Evolutionary conservation across 2,329 filamentous ascomycete species (phyloP).

Genomic region (Xylaria sp.): DNA sequence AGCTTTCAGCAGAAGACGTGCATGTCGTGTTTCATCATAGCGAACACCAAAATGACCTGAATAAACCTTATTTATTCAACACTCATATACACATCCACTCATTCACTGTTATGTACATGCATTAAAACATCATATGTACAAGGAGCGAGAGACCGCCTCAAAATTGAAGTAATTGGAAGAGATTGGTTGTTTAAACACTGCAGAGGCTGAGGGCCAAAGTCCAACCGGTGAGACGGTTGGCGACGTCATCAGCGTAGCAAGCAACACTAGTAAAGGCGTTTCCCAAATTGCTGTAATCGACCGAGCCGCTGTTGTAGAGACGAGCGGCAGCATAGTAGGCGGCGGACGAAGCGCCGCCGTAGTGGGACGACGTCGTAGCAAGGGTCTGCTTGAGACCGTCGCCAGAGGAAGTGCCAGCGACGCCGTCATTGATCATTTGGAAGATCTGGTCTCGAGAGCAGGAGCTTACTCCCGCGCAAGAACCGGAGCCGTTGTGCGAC

Average conservation of each 20-base stretch:
- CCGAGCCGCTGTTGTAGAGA: slow-evolving; percentile 61
- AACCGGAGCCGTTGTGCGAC: slow-evolving; percentile 50
- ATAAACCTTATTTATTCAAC: not conserved
- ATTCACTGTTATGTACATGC: not conserved
- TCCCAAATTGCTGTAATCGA: slow-evolving; percentile 52
- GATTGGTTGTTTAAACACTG: not conserved
- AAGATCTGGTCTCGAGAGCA: slow-evolving; percentile 44
- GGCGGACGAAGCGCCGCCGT: slow-evolving; percentile 46
- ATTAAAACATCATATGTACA: not conserved
- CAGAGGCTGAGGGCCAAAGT: slow-evolving; percentile 16
- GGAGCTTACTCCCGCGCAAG: slow-evolving; percentile 51
- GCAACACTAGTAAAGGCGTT: slow-evolving; percentile 56
- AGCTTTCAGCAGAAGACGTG: not conserved
- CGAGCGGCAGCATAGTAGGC: slow-evolving; percentile 60
- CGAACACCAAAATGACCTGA: not conserved
- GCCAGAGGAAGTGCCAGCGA: slow-evolving; percentile 53
- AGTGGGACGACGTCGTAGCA: slow-evolving; percentile 40
- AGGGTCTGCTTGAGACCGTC: slow-evolving; percentile 56
- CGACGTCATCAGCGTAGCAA: slow-evolving; percentile 63
- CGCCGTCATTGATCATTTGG: slow-evolving; percentile 55
- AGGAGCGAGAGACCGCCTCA: not conserved
- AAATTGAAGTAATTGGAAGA: not conserved
- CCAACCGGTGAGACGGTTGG: slow-evolving; percentile 49
- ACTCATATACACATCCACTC: not conserved
- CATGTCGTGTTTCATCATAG: not conserved